phyloP scores from a whole-genome alignment of 768 basidiomycete species.

The Lyophyllum atratum region DNA sequence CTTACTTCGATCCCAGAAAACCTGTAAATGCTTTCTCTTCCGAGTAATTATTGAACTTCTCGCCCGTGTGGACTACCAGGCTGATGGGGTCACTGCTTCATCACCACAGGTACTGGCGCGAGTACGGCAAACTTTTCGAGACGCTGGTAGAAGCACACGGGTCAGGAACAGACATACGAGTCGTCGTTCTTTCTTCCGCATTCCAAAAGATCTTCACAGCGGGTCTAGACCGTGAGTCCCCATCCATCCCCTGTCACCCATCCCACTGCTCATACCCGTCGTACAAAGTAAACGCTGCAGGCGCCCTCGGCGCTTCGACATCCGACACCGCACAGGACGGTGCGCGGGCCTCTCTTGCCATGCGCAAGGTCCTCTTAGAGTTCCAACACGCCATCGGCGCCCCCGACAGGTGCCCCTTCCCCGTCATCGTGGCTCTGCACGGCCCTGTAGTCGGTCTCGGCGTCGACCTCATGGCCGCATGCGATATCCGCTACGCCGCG shows the following conservation, averaged over 20 bases:
- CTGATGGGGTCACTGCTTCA: not conserved
- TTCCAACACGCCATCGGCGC: conserved; percentile 76
- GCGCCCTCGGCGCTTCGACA: conserved; percentile 22
- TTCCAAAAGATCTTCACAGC: conserved; percentile 79
- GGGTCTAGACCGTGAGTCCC: conserved; percentile 72
- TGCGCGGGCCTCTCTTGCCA: conserved; percentile 51
- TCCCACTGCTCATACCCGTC: not conserved
- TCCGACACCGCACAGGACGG: conserved; percentile 39
- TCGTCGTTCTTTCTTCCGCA: conserved; percentile 70
- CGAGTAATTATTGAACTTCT: conserved; percentile 46
- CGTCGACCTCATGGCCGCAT: conserved; percentile 71
- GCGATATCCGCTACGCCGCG: conserved; percentile 80
- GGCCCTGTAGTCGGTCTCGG: conserved; percentile 77
- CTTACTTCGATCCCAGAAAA: conserved; percentile 32
- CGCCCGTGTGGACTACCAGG: not conserved
- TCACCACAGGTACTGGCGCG: conserved; percentile 65
- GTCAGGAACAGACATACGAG: conserved; percentile 55
- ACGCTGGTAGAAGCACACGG: conserved; percentile 42
- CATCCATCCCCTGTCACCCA: not conserved
- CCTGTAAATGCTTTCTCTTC: conserved; percentile 71
- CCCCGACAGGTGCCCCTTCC: conserved; percentile 69
- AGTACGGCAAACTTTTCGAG: conserved; percentile 65
- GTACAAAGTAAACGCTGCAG: conserved; percentile 32
- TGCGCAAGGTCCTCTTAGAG: conserved; percentile 46
- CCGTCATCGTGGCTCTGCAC: conserved; percentile 83